Evolutionary conservation across 139 green algal genomes (phyloP), one percentile per base, ranked within the genome.

Genomic region (Limnomonas spitsbergensis): DNA sequence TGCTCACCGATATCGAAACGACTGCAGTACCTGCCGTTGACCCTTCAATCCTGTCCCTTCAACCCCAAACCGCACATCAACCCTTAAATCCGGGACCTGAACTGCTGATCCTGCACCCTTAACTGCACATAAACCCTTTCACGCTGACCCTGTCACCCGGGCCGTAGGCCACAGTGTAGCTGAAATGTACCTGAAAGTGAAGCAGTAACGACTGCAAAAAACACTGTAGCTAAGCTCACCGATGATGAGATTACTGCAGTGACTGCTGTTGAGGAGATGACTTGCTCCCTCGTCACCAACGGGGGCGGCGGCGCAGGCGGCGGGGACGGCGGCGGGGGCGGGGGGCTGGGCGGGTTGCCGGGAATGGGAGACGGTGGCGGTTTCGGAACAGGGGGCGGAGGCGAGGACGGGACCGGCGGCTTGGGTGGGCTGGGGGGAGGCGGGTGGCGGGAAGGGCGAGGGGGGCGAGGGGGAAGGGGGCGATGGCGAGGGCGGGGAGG

Each of bases 291-390:
- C 7, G 61, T 72, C 27, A 72, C 61, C 6, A 39, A 20, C 7
- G 61, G 61, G 27, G 61, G 61, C 29, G 61, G 61, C 29, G 61
- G 69, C 7, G 69, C 14, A n/a, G 69, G 69, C 9, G 69, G 69
- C 7, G 69, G 37, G 35, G 37, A 35, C 20, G 32, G 27, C 7
- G 34, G 69, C 4, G 69, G 26, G 7, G 35, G 34, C 34, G 37
- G 37, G 35, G 35, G 69, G 37, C 69, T 42, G 69, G 69, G 69
- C 7, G 37, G 69, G 69, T 14, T 29, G 69, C 20, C 4, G 34
- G 69, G 69, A 35, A 24, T 14, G 69, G 69, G 69, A 24, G 69
- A 6, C 35, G 69, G 69, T 7, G 69, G 69, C 9, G 69, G 69
- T 20, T 6, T 29, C 9, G 69, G 69, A 52, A 29, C 20, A 29